Conservation (phyloP, 2,329 filamentous ascomycete genomes). For the Colletotrichum noveboracense region DNA sequence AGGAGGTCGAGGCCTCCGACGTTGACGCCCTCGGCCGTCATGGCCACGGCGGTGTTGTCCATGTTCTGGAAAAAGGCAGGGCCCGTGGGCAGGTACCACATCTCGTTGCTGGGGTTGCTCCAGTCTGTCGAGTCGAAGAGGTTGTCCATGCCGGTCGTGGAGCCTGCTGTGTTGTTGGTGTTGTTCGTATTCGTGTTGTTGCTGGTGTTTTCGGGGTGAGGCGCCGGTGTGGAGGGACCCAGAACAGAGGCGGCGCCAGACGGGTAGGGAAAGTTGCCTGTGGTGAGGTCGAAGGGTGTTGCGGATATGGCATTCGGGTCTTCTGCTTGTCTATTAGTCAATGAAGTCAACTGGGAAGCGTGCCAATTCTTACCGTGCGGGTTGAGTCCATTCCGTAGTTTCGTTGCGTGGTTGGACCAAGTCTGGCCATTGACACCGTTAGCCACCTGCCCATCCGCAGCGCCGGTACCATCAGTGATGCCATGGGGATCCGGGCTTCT, state of each 20-base stretch:
- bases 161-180: constrained; percentile 25
- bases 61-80: constrained; percentile 70
- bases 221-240: constrained; percentile 54
- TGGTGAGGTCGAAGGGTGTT: constrained; percentile 64
- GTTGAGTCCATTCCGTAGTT: constrained; percentile 43
- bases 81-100: constrained; percentile 72
- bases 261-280: constrained; percentile 60
- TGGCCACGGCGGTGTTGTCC: constrained; percentile 64
- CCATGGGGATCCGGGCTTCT: constrained; percentile 43
- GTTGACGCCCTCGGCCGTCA: constrained; percentile 72
- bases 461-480: constrained; percentile 22
- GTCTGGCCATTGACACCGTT: constrained; percentile 13
- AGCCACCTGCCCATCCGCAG: not conserved
- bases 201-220: constrained; percentile 35
- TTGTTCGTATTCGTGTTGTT: constrained; percentile 26
- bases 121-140: constrained; percentile 57
- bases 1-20: constrained; percentile 70
- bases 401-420: constrained; percentile 40
- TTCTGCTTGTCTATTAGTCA: constrained; percentile 1
- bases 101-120: constrained; percentile 60
- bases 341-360: constrained; percentile 11
- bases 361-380: constrained; percentile 37
- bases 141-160: constrained; percentile 30
- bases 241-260: constrained; percentile 51
- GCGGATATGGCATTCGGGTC: constrained; percentile 58